These are phyloP conservation scores for Chlamydomonas sp. DNA, from an alignment of 139 green algal genomes.

Conservation along the genomic window DNA sequence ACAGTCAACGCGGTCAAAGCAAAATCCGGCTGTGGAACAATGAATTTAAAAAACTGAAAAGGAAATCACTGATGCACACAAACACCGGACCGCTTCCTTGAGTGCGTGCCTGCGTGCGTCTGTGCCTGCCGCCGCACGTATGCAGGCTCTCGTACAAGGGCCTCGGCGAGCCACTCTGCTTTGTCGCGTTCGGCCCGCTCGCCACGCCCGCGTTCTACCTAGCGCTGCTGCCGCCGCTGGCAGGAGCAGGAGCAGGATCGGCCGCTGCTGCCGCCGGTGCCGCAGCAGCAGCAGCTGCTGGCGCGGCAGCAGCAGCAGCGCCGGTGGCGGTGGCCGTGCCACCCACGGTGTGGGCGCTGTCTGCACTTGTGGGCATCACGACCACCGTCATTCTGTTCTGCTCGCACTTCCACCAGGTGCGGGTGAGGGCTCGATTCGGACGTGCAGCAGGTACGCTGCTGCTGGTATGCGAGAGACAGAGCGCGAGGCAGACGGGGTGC, in stretches of 20 bases:
- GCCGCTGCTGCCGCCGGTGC: not conserved
- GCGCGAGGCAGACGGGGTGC: too few species aligned
- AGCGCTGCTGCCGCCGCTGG: constrained; percentile 39
- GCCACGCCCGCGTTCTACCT: constrained; percentile 92
- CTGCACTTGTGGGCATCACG: constrained; percentile 69
- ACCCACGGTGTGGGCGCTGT: constrained; percentile 29
- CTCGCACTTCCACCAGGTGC: constrained; percentile 94
- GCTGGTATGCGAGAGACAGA: too few species aligned
- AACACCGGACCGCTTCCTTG: too few species aligned
- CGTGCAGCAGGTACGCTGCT: too few species aligned
- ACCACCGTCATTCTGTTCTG: constrained; percentile 90
- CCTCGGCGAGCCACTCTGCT: constrained; percentile 94
- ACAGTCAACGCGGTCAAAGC: too few species aligned
- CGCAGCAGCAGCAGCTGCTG: not conserved
- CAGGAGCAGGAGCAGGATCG: not conserved
- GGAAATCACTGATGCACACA: too few species aligned
- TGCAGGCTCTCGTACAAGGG: constrained; percentile 88
- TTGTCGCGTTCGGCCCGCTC: constrained; percentile 89
- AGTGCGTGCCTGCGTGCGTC: not conserved
- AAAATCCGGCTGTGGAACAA: too few species aligned
- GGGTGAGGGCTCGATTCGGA: too few species aligned
- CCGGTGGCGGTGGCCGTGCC: too few species aligned
- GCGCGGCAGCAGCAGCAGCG: not conserved
- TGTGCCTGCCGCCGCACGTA: not conserved
- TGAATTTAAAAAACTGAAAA: too few species aligned